Base-by-base conservation (phyloP, 805 yeast species). In the Priceomyces haplophilus region DNA sequence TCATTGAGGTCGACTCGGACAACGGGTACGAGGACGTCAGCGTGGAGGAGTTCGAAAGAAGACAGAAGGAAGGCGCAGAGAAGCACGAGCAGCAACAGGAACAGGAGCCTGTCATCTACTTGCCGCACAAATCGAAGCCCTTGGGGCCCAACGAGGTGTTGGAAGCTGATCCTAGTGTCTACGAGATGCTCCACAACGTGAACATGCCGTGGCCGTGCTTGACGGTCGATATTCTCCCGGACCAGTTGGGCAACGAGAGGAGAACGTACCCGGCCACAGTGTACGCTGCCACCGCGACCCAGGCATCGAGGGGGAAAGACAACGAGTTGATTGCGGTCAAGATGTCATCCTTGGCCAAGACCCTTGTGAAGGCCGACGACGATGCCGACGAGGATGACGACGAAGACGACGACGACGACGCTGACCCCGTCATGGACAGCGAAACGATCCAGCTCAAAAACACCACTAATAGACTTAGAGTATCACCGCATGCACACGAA, bases 131-230 rank as follows among this genome's bases (percentile, higher is more conserved):
- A 65, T 83, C 93, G 20, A 82, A 79, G 55, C 97, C 97, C 4
- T 74, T 93, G 52, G 97, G 97, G 1, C 95, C 96, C 2, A 96
- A 88, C 67, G 98, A 93, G 69, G 95, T 85, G 10, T 74, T 93
- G 59, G 97, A 91, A 67, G 96, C 98, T 1, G 99, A 93, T 67
- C 96, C 96, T 35, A 73, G 89, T 6, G 97, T 91, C 2, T 93
- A 93, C 62, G 96, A 91, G 57, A 93, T 93, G 98, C 70, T 93
- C 44, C 99, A 93, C 64, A 87, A 86, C 55, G 88, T 91, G 46
- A 87, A 87, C 62, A 70, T 91, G 64, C 95, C 96, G 55, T 93
- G 98, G 98, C 98, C 99, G 10, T 89, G 97, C 67, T 69, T 93
- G 59, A 88, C 97, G 3, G 73, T 93, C 46, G 98, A 91, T 58